Base-by-base conservation (phyloP, 192 early-diverging fungal genomes). In the Rhizoclosmatium sp. region DNA sequence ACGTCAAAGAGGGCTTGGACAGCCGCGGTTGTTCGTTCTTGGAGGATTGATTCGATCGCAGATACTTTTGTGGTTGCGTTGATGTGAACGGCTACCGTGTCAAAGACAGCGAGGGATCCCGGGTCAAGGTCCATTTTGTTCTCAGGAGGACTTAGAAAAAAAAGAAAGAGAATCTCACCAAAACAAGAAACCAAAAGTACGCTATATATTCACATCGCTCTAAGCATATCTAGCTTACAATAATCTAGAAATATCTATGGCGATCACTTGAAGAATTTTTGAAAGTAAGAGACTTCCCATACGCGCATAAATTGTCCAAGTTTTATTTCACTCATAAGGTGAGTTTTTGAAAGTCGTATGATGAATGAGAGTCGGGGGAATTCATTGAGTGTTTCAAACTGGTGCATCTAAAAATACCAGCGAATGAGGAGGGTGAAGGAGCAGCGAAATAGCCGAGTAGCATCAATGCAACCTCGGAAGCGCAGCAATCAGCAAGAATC, bases 1-100 rank as follows among this genome's bases (percentile, higher is more conserved):
- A 93, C 89, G 81, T 98, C 98, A 76, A 97, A 87, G 49, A 99
- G 81, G 2, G 95, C 84, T 82, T 99, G 97, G 12, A 93, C 85
- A 41, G 91, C 92, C 80, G 96, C 95, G 80, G 93, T 87, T 49
- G 93, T 89, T 69, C 93, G 85, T 54, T 88, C 84, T 41, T 21
- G 46, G 40, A 78, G 72, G 21, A 73, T n/a, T 42, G 39, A 48
- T 16, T 84, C 77, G 19, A 78, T 64, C 21, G 67, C 79, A 84
- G 85, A 87, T 87, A 83, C 86, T 62, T 88, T 81, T 49, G 82
- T 83, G n/a, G 75, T 75, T 51, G 78, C 51, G 41, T 21, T 59
- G 87, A 78, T 97, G 92, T 9, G 45, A 9, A 97, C 80, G 69
- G 93, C 87, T 84, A 94, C 96, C 51, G 88, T 88, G 85, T 99